Evolutionary conservation across 139 green algal species (phyloP).

Genomic region (Chlorella sp.): DNA sequence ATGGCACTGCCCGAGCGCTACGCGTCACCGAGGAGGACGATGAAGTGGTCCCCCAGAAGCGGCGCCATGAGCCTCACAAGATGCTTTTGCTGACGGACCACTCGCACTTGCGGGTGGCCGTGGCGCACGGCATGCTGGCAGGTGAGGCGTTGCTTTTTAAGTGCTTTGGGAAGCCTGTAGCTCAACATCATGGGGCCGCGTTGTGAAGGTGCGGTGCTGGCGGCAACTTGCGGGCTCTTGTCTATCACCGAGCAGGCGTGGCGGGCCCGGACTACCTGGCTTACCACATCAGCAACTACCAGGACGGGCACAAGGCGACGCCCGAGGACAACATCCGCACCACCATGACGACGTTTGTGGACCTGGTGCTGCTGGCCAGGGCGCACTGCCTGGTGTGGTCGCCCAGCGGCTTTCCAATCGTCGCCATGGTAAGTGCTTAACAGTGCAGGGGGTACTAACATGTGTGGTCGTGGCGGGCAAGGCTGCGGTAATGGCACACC

Average conservation of each 20-base stretch:
- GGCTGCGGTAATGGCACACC: no score
- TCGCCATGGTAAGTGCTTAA: neutral
- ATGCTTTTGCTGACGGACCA: neutral
- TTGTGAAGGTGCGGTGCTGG: no score
- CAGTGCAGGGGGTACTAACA: no score
- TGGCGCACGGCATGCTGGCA: neutral
- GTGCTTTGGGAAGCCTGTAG: no score
- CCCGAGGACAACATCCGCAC: neutral
- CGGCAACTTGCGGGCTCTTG: no score
- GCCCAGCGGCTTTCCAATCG: neutral
- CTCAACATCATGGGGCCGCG: no score
- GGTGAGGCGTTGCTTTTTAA: no score
- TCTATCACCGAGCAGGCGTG: no score
- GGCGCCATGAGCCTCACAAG: neutral
- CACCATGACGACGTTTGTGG: neutral
- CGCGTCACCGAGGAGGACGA: neutral
- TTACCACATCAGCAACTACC: neutral
- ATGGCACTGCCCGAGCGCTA: no score
- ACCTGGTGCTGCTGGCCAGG: neutral
- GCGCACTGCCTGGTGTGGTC: neutral
- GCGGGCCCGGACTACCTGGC: neutral
- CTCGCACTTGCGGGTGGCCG: neutral
- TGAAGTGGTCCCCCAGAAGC: neutral
- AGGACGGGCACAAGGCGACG: neutral
- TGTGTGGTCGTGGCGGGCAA: no score